These are phyloP conservation scores for Sporothrix dimorphospora DNA, from an alignment of 2,329 filamentous ascomycete genomes.

Conservation along the genomic window DNA sequence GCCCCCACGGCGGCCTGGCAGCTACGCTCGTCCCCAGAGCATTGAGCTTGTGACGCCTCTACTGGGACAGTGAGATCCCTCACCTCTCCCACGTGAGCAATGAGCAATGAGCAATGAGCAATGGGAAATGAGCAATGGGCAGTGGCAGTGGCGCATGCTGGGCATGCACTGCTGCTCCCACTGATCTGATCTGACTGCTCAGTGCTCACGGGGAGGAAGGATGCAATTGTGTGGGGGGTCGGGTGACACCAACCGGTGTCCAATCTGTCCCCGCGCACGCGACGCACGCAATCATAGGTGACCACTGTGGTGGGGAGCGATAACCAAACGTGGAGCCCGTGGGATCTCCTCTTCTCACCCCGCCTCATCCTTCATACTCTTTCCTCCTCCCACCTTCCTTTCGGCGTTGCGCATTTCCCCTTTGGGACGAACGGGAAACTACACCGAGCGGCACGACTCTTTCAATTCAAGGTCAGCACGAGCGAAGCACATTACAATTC, in stretches of 20 bases:
- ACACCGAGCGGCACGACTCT: neutral
- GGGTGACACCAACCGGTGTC: conserved; percentile 18
- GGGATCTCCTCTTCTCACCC: neutral
- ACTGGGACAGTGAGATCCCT: conserved; percentile 51
- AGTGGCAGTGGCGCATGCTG: conserved; percentile 9
- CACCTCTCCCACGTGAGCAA: too few species aligned
- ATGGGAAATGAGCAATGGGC: too few species aligned
- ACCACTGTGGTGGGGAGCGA: conserved; percentile 13
- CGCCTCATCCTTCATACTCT: conserved; percentile 8
- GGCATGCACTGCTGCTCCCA: neutral
- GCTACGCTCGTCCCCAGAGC: conserved; percentile 61
- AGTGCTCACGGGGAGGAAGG: neutral
- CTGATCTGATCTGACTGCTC: neutral
- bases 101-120: too few species aligned
- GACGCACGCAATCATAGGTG: neutral
- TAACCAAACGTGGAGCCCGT: neutral
- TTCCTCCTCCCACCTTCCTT: neutral
- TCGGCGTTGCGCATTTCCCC: conserved; percentile 17
- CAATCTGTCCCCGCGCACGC: conserved; percentile 14
- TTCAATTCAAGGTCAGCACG: neutral
- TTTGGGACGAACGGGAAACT: conserved; percentile 3
- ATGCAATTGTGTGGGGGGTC: neutral
- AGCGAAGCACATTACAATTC: neutral
- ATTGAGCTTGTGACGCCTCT: conserved; percentile 67
- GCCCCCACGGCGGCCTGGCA: conserved; percentile 57